Evolutionary conservation across 2,329 filamentous ascomycete species (phyloP).

Genomic region (Calonectria honghensis): DNA sequence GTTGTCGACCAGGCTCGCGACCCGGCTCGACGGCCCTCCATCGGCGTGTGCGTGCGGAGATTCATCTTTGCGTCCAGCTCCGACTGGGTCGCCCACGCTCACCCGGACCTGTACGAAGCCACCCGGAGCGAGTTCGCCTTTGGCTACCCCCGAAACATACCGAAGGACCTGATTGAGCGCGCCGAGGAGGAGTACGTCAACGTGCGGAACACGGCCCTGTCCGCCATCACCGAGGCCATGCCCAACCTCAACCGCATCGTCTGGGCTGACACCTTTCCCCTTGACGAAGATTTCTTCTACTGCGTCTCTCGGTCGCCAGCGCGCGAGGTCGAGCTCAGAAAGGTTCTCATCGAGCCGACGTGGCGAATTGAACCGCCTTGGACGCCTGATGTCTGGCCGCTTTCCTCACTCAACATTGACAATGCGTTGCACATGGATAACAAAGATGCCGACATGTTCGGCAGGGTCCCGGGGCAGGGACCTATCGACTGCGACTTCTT

Average conservation of each 20-base stretch:
- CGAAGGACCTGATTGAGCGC: not conserved
- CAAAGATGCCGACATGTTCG: not conserved
- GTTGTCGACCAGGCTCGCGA: not conserved
- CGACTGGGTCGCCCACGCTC: not conserved
- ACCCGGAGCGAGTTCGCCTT: not conserved
- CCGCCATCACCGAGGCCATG: not conserved
- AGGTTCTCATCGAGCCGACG: not conserved
- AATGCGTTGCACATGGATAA: not conserved
- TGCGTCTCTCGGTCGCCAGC: not conserved
- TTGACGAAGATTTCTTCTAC: not conserved
- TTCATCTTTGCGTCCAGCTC: not conserved
- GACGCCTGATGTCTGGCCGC: not conserved
- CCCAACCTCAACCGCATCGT: not conserved
- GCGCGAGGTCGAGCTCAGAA: not conserved
- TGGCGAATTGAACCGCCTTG: not conserved
- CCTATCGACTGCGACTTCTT: slow-evolving; percentile 22
- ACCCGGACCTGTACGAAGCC: not conserved
- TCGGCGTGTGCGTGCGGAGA: not conserved
- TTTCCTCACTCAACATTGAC: not conserved
- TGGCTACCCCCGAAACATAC: not conserved
- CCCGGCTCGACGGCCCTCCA: not conserved
- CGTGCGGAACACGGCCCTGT: not conserved
- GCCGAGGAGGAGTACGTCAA: not conserved
- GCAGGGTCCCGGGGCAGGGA: too few relatives aligned
- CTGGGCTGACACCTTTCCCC: not conserved